Evolutionary conservation across 805 yeast genomes (phyloP).

Genomic region (Kluyveromyces aestuarii): DNA sequence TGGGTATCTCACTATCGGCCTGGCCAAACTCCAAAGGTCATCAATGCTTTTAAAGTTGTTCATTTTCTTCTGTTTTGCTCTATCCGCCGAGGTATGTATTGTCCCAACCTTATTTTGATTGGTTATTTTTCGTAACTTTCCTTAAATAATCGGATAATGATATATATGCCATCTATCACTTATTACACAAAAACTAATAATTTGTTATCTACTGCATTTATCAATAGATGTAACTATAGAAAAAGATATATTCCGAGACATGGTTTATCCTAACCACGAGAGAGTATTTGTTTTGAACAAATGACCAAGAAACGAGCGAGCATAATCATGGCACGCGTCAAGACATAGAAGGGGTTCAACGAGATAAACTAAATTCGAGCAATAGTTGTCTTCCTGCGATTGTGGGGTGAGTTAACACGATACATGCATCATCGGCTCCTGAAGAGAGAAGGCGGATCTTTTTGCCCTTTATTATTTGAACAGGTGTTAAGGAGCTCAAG

Average conservation of each 20-base stretch:
- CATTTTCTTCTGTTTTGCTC: not conserved
- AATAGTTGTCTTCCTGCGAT: slow-evolving; percentile 54
- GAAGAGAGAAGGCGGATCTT: slow-evolving; percentile 41
- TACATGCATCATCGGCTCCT: slow-evolving; percentile 29
- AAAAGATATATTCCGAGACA: too few species aligned
- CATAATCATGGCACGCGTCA: not conserved
- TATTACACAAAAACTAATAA: not conserved
- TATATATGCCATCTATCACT: not conserved
- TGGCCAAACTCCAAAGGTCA: slow-evolving; percentile 7
- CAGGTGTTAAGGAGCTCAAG: slow-evolving; percentile 35
- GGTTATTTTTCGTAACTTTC: not conserved
- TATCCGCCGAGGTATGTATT: not conserved
- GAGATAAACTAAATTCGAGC: slow-evolving; percentile 10
- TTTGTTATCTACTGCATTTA: too few species aligned
- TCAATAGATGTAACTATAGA: too few species aligned
- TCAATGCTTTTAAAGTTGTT: slow-evolving; percentile 11
- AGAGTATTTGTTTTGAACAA: not conserved
- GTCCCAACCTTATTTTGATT: not conserved
- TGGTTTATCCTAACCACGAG: too few species aligned
- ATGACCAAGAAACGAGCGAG: not conserved
- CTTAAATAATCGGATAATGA: not conserved
- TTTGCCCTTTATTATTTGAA: slow-evolving; percentile 66
- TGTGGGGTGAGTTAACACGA: slow-evolving; percentile 57
- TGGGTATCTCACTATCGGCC: slow-evolving; percentile 17
- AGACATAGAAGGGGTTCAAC: not conserved